phyloP scores from a whole-genome alignment of 441 rosid genomes.

The Erysimum cheiri region DNA sequence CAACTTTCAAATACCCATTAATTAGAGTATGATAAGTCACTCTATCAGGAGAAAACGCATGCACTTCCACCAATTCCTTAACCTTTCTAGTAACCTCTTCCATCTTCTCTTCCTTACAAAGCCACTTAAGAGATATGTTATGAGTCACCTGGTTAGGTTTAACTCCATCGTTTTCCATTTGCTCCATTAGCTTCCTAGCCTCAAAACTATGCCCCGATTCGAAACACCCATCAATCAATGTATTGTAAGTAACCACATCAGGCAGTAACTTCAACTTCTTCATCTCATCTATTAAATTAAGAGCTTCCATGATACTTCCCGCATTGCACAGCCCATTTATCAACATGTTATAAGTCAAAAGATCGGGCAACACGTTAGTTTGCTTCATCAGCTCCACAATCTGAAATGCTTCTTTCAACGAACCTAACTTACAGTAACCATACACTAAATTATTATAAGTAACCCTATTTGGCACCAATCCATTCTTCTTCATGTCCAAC shows the following conservation, averaged over 20 bases:
- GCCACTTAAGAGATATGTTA: conserved; percentile 76
- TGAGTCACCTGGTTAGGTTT: conserved; percentile 63
- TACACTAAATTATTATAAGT: conserved; percentile 71
- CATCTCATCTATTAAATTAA: conserved; percentile 70
- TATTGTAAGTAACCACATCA: conserved; percentile 83
- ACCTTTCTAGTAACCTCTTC: conserved; percentile 60
- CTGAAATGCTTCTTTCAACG: conserved; percentile 73
- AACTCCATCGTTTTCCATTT: conserved; percentile 69
- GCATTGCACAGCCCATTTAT: conserved; percentile 67
- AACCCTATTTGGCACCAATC: conserved; percentile 60
- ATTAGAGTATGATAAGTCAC: conserved; percentile 81
- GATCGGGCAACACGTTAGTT: conserved; percentile 61
- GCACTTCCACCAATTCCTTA: conserved; percentile 58
- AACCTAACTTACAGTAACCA: conserved; percentile 81
- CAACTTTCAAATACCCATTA: conserved; percentile 65
- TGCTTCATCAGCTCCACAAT: conserved; percentile 74
- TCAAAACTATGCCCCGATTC: conserved; percentile 50
- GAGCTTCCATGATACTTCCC: conserved; percentile 64
- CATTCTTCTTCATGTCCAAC: conserved; percentile 67
- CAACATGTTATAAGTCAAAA: conserved; percentile 77
- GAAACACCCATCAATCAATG: conserved; percentile 79
- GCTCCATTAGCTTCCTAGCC: conserved; percentile 62
- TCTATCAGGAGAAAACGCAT: conserved; percentile 65
- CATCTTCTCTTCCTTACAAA: conserved; percentile 72
- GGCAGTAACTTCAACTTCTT: conserved; percentile 63